Conservation (phyloP, 75 land plant species). For the Sequoia sempervirens region DNA sequence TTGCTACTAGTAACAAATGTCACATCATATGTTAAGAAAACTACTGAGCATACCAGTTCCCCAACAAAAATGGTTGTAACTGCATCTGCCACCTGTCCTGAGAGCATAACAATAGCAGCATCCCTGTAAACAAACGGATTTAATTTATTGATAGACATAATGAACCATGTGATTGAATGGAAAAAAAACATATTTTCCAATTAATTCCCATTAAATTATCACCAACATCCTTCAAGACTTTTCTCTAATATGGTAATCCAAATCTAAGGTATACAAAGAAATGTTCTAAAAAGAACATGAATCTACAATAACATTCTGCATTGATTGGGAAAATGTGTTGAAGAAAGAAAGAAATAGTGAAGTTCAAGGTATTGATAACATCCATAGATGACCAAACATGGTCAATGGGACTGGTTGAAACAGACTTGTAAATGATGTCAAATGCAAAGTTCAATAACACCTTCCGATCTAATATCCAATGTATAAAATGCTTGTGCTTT, state of each 20-base stretch:
- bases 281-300: background rate
- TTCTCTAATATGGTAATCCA: background rate
- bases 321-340: background rate
- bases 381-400: background rate
- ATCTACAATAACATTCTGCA: background rate
- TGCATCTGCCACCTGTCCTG: slow-evolving; percentile 90
- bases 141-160: background rate
- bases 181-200: background rate
- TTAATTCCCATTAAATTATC: background rate
- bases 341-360: background rate
- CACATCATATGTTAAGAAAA: slow-evolving; percentile 3
- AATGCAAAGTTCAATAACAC: background rate
- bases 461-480: background rate
- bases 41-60: slow-evolving; percentile 56
- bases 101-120: slow-evolving; percentile 88
- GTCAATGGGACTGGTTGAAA: background rate
- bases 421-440: background rate
- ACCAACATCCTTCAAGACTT: background rate
- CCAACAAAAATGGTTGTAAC: slow-evolving; percentile 77
- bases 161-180: background rate
- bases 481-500: background rate
- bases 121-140: slow-evolving; percentile 34
- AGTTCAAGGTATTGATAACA: background rate
- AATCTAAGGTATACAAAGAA: background rate
- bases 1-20: background rate